phyloP scores from a whole-genome alignment of 352 stramenopile species.

The Globisporangium mamillatum region DNA sequence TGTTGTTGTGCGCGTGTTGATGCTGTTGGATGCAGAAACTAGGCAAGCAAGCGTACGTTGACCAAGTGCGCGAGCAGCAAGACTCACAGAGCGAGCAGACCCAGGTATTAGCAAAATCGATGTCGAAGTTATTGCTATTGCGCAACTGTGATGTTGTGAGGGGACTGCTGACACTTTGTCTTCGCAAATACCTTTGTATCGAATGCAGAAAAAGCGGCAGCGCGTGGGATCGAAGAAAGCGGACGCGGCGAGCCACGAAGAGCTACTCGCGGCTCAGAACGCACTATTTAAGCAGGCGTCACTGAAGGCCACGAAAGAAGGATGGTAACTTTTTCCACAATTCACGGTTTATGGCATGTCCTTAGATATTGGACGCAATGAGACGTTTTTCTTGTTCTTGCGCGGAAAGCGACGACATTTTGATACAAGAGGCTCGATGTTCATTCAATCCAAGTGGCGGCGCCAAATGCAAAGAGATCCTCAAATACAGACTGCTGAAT shows the following conservation, averaged over 20 bases:
- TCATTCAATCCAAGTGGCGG: no score
- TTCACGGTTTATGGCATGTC: background rate
- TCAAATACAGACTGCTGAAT: no score
- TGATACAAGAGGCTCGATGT: no score
- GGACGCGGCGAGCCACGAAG: slow-evolving; percentile 39
- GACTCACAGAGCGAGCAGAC: slow-evolving; percentile 22
- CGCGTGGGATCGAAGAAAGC: slow-evolving; percentile 36
- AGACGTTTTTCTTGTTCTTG: no score
- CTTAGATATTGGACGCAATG: no score
- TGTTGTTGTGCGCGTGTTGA: background rate
- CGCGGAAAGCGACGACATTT: no score
- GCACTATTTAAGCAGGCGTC: slow-evolving; percentile 72
- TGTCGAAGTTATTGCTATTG: background rate
- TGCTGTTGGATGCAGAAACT: slow-evolving; percentile 26
- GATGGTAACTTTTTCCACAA: slow-evolving; percentile 40
- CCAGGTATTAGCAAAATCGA: slow-evolving; percentile 21
- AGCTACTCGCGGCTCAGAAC: slow-evolving; percentile 70
- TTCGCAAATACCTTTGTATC: background rate
- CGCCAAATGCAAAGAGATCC: no score
- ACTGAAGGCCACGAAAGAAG: slow-evolving; percentile 51
- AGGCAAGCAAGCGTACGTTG: slow-evolving; percentile 32
- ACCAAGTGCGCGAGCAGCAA: slow-evolving; percentile 33
- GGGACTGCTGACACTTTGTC: background rate
- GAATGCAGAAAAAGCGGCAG: slow-evolving; percentile 38
- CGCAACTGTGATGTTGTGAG: background rate